Evolutionary conservation across 805 yeast genomes (phyloP).

Genomic region (Osmozyma mogii): DNA sequence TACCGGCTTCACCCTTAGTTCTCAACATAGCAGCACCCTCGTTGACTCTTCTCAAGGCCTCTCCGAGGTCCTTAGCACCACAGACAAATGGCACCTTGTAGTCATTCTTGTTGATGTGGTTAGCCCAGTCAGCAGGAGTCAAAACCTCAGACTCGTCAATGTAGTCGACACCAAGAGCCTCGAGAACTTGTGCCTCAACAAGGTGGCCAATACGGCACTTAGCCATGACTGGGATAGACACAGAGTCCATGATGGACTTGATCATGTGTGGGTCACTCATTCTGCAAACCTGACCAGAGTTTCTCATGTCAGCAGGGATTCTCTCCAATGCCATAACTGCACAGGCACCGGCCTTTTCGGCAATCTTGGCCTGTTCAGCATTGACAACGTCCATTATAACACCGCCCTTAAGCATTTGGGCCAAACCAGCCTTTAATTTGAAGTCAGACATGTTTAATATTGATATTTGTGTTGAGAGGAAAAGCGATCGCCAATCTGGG

Average conservation of each 20-base stretch:
- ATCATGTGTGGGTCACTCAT: slow-evolving; percentile 84
- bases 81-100: slow-evolving; percentile 76
- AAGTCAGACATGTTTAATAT: slow-evolving; percentile 32
- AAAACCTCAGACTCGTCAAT: slow-evolving; percentile 81
- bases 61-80: slow-evolving; percentile 77
- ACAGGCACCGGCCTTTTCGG: slow-evolving; percentile 80
- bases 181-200: slow-evolving; percentile 74
- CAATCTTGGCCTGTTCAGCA: slow-evolving; percentile 72
- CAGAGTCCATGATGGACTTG: slow-evolving; percentile 62
- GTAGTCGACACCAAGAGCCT: slow-evolving; percentile 66
- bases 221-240: slow-evolving; percentile 76
- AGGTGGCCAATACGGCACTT: slow-evolving; percentile 77
- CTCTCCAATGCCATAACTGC: slow-evolving; percentile 86
- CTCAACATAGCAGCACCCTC: slow-evolving; percentile 88
- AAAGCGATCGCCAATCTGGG: too few relatives aligned
- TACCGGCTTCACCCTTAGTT: slow-evolving; percentile 86
- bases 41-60: slow-evolving; percentile 66
- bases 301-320: slow-evolving; percentile 81
- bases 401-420: slow-evolving; percentile 80
- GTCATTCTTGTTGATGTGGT: slow-evolving; percentile 53
- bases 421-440: slow-evolving; percentile 67
- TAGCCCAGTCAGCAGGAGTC: slow-evolving; percentile 67
- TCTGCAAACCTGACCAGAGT: slow-evolving; percentile 73
- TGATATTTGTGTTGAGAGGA: too few relatives aligned
- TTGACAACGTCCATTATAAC: slow-evolving; percentile 71